These are phyloP conservation scores for Neurospora cerealis DNA, from an alignment of 495 filamentous ascomycete genomes.

Conservation along the genomic window DNA sequence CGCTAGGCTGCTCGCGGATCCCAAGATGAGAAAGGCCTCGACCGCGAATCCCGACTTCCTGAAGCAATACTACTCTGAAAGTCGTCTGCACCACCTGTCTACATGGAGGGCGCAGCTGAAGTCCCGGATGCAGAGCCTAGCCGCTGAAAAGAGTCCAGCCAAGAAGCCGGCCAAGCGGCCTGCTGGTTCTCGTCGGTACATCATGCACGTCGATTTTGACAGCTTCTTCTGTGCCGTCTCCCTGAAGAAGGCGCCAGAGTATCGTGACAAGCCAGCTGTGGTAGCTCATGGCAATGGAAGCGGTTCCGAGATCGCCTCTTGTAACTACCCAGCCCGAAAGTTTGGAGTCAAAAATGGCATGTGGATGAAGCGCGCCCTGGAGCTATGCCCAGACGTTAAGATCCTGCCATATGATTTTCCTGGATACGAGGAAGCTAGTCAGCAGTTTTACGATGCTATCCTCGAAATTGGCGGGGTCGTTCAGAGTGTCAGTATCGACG, in stretches of 20 bases:
- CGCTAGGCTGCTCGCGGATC: constrained; percentile 66
- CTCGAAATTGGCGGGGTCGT: constrained; percentile 70
- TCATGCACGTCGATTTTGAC: constrained; percentile 95
- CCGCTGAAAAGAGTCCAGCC: constrained; percentile 47
- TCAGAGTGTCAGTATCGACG: constrained; percentile 94
- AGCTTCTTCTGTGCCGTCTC: constrained; percentile 96
- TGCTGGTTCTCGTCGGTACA: constrained; percentile 62
- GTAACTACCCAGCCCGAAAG: constrained; percentile 82
- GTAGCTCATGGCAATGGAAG: constrained; percentile 79
- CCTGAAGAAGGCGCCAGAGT: constrained; percentile 63
- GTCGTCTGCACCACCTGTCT: constrained; percentile 86
- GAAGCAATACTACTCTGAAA: constrained; percentile 88
- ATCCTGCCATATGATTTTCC: constrained; percentile 88
- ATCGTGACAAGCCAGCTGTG: constrained; percentile 70
- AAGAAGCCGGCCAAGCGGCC: constrained; percentile 29
- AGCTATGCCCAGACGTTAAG: constrained; percentile 76
- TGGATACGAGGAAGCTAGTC: constrained; percentile 86
- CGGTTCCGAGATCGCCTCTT: constrained; percentile 92
- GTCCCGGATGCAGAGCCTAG: constrained; percentile 67
- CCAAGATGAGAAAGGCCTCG: constrained; percentile 72
- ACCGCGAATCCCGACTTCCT: constrained; percentile 86
- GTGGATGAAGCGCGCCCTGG: constrained; percentile 91
- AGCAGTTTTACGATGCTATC: constrained; percentile 76
- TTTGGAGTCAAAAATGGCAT: constrained; percentile 92
- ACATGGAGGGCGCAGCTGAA: constrained; percentile 94